Base-by-base conservation (phyloP, 306 rosid species). In the Luffa aegyptiaca region DNA sequence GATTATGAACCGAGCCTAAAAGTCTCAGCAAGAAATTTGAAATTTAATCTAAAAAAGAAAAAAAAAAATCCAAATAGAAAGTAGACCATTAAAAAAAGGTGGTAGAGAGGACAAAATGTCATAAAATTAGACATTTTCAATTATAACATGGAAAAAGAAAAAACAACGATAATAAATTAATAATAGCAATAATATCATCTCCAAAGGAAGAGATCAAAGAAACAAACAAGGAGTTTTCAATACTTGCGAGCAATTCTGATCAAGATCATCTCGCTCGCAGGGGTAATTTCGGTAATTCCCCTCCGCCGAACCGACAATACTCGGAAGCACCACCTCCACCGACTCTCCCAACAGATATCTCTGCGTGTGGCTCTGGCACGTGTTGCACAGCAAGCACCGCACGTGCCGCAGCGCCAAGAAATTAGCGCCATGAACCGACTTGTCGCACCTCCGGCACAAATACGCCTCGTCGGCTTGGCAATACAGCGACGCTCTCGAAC, bases 401-500 rank as follows among this genome's bases (percentile, higher is more conserved):
- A 87, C 80, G 51, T 93, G 97, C 79, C 97, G 85, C 18, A 79
- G 84, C 44, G 97, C 94, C 64, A 93, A 86, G 81, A 90, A 87
- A 77, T 93, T 93, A n/a, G 97, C 97, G 13, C 72, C 80, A 56
- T 93, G 97, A 84, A 93, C 96, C 83, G 75, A 48, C 20, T 77
- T 82, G 80, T 93, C 97, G 80, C 97, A 91, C 79, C 86, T 82
- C 61, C 88, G 68, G 51, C 97, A 93, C 62, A 93, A 56, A 85
- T 86, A 91, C 11, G 97, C 96, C 36, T 87, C 82, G 76, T 93
- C 96, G 4, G 96, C 96, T 20, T 42, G 85, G 81, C 94, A 93
- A 83, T 89, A 93, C 82, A 91, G 78, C 45, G 90, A 81, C 39
- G 97, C 96, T 80, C 81, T 57, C 4, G 82, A 73, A 9, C 88